A percentile compares a stretch with the other conserved stretches of the same genome.
phyloP scores from a whole-genome alignment of 2,329 filamentous ascomycete genomes.

The Periconia digitata region DNA sequence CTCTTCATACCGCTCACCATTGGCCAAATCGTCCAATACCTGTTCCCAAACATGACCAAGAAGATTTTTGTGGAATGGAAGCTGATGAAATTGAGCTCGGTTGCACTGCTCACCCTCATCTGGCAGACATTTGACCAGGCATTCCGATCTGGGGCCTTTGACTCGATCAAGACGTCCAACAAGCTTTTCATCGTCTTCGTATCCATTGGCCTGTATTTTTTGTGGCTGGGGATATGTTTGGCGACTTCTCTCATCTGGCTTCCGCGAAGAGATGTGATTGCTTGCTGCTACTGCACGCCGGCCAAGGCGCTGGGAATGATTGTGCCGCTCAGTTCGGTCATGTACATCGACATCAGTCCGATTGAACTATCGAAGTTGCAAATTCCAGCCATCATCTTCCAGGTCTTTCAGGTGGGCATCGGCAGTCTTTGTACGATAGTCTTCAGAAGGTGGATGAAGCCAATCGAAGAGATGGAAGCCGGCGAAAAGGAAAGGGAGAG shows the following conservation, averaged over 20 bases:
- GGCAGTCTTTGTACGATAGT: conserved; percentile 46
- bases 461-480: conserved; percentile 55
- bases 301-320: conserved; percentile 73
- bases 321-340: conserved; percentile 67
- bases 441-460: conserved; percentile 51
- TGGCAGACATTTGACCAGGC: conserved; percentile 70
- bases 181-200: conserved; percentile 69
- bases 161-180: conserved; percentile 59
- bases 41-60: conserved; percentile 56
- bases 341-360: conserved; percentile 62
- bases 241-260: conserved; percentile 57
- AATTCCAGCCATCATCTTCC: conserved; percentile 63
- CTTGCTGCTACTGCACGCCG: conserved; percentile 72
- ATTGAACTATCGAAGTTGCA: conserved; percentile 61
- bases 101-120: conserved; percentile 52
- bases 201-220: conserved; percentile 62
- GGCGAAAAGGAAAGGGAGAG: conserved; percentile 16
- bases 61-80: conserved; percentile 55
- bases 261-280: conserved; percentile 63
- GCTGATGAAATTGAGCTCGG: conserved; percentile 47
- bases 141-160: conserved; percentile 65
- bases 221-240: conserved; percentile 66
- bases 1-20: conserved; percentile 65
- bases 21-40: conserved; percentile 62
- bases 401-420: conserved; percentile 38